Evolutionary conservation across 352 stramenopile genomes (phyloP).

Genomic region (Blastocystis sp.): DNA sequence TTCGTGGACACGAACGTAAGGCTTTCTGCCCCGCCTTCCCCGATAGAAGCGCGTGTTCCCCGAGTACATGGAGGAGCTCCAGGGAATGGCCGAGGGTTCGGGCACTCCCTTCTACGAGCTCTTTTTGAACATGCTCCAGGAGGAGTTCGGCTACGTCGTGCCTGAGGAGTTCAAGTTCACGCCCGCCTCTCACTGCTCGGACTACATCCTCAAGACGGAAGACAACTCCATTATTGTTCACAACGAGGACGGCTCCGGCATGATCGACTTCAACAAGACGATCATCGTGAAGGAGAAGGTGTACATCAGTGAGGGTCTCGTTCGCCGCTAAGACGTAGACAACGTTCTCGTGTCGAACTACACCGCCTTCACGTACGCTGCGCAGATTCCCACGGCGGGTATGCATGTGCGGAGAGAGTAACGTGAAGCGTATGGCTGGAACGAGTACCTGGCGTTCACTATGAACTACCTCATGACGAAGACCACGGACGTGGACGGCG

Average conservation of each 20-base stretch:
- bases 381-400: slow-evolving; percentile 72
- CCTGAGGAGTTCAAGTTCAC: slow-evolving; percentile 42
- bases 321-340: slow-evolving; percentile 2
- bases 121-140: slow-evolving; percentile 71
- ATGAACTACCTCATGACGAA: slow-evolving; percentile 73
- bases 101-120: slow-evolving; percentile 53
- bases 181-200: slow-evolving; percentile 52
- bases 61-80: slow-evolving; percentile 72
- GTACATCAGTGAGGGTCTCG: slow-evolving; percentile 41
- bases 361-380: slow-evolving; percentile 63
- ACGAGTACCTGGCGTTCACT: slow-evolving; percentile 65
- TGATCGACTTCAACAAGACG: slow-evolving; percentile 73
- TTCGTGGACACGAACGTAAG: slow-evolving; percentile 54
- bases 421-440: slow-evolving; percentile 63
- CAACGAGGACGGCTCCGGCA: slow-evolving; percentile 72
- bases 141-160: slow-evolving; percentile 71
- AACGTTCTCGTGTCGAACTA: slow-evolving; percentile 49
- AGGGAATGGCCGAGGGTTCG: slow-evolving; percentile 45
- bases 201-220: slow-evolving; percentile 64
- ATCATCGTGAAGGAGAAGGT: slow-evolving; percentile 61
- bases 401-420: neutral
- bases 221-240: slow-evolving; percentile 68
- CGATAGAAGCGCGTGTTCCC: slow-evolving; percentile 23
- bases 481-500: slow-evolving; percentile 39
- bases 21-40: neutral